Evolutionary conservation across 1,284 basidiomycete species (phyloP).

Genomic region (Trichosporon coremiiforme): DNA sequence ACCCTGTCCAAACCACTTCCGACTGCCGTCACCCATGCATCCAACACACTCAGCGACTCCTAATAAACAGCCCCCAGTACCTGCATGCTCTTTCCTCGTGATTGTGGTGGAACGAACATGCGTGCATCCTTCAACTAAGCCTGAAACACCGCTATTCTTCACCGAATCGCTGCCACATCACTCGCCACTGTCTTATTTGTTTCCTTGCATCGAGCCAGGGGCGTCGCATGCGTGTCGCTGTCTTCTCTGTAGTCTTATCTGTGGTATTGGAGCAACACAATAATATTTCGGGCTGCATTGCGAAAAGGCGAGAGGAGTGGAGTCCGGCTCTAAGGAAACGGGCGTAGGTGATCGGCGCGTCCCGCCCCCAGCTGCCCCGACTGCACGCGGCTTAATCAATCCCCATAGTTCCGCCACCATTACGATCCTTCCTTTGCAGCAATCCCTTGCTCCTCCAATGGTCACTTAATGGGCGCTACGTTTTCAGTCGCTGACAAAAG

Average conservation of each 20-base stretch:
- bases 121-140: background rate
- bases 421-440: too few relatives aligned
- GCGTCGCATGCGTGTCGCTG: background rate
- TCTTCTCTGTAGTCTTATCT: background rate
- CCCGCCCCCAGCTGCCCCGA: background rate
- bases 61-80: background rate
- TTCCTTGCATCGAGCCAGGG: background rate
- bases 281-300: slow-evolving; percentile 5
- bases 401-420: too few relatives aligned
- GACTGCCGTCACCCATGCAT: background rate
- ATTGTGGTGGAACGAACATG: background rate
- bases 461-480: too few relatives aligned
- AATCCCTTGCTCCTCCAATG: too few relatives aligned
- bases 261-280: background rate
- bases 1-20: background rate
- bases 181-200: background rate
- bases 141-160: background rate
- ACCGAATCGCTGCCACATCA: background rate
- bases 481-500: too few relatives aligned
- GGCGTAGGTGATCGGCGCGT: too few relatives aligned
- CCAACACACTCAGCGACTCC: background rate
- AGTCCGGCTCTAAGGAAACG: background rate
- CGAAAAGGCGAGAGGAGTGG: background rate
- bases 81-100: background rate
- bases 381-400: background rate